Conservation (phyloP, 2,329 filamentous ascomycete genomes). For the Xylogone sp. region DNA sequence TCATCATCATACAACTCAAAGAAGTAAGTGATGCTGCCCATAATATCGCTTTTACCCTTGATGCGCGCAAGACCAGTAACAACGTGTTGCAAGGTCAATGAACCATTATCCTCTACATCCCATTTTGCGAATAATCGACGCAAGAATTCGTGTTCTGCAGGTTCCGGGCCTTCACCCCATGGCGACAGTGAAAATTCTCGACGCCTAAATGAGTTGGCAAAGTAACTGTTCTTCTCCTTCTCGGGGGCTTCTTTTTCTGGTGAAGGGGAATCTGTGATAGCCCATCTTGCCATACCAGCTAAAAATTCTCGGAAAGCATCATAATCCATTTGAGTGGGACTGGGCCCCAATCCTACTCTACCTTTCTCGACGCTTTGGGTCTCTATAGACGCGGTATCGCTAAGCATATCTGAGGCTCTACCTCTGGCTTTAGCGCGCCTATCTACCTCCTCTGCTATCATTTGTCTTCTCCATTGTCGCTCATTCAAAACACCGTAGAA, state of each 20-base stretch:
- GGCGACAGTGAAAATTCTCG: slow-evolving; percentile 32
- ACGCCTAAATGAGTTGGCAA: slow-evolving; percentile 48
- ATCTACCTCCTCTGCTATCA: slow-evolving; percentile 72
- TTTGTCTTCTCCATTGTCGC: slow-evolving; percentile 75
- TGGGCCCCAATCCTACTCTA: slow-evolving; percentile 82
- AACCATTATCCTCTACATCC: slow-evolving; percentile 75
- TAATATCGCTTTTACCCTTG: slow-evolving; percentile 91
- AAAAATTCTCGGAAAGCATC: slow-evolving; percentile 94
- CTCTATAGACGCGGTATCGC: slow-evolving; percentile 24
- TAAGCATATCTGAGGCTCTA: slow-evolving; percentile 46
- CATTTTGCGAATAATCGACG: slow-evolving; percentile 81
- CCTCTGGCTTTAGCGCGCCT: slow-evolving; percentile 57
- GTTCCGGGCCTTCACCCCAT: slow-evolving; percentile 61
- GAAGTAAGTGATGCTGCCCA: slow-evolving; percentile 97
- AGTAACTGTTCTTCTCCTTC: slow-evolving; percentile 57
- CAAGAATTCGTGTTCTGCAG: slow-evolving; percentile 94
- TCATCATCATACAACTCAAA: slow-evolving; percentile 97
- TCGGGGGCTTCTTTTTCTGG: slow-evolving; percentile 43
- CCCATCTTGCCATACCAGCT: slow-evolving; percentile 87
- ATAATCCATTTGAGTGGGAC: slow-evolving; percentile 94
- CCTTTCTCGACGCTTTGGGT: slow-evolving; percentile 69
- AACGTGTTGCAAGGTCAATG: slow-evolving; percentile 83
- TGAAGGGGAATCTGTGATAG: slow-evolving; percentile 79
- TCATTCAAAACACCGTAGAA: slow-evolving; percentile 94
- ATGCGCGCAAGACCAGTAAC: slow-evolving; percentile 87